phyloP scores from a whole-genome alignment of 768 basidiomycete genomes.

The Macrolepiota dolichaula region DNA sequence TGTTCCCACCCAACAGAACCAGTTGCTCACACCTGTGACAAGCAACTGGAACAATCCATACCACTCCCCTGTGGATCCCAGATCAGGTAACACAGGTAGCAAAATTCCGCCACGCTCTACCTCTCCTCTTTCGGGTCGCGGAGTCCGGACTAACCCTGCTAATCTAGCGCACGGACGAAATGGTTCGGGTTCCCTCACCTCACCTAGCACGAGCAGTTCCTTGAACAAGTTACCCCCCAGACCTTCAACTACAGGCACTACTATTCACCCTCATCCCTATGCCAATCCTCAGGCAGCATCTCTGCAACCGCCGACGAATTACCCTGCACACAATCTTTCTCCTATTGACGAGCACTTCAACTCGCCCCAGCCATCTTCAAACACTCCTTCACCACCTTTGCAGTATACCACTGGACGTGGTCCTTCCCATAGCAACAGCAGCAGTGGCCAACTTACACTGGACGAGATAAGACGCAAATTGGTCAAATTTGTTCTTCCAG shows the following conservation, averaged over 20 bases:
- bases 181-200: slow-evolving; percentile 45
- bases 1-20: slow-evolving; percentile 33
- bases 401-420: slow-evolving; percentile 56
- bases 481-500: slow-evolving; percentile 85
- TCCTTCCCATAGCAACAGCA: slow-evolving; percentile 40
- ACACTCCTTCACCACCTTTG: slow-evolving; percentile 48
- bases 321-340: slow-evolving; percentile 49
- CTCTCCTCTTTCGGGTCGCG: slow-evolving; percentile 38
- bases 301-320: slow-evolving; percentile 29
- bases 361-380: slow-evolving; percentile 28
- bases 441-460: slow-evolving; percentile 37
- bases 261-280: slow-evolving; percentile 65
- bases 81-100: slow-evolving; percentile 46
- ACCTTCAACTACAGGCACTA: slow-evolving; percentile 35
- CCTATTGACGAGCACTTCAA: slow-evolving; percentile 67
- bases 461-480: slow-evolving; percentile 81
- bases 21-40: slow-evolving; percentile 40
- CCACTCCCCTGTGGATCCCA: slow-evolving; percentile 60
- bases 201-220: slow-evolving; percentile 29
- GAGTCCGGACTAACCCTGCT: slow-evolving; percentile 21
- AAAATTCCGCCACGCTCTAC: slow-evolving; percentile 40
- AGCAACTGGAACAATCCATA: slow-evolving; percentile 41
- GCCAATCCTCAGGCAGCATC: slow-evolving; percentile 45
- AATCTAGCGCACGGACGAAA: slow-evolving; percentile 43
- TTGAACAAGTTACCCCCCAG: slow-evolving; percentile 43